These are phyloP conservation scores for Solanum chiquidenum DNA, from an alignment of 257 asterid genomes.

Conservation along the genomic window DNA sequence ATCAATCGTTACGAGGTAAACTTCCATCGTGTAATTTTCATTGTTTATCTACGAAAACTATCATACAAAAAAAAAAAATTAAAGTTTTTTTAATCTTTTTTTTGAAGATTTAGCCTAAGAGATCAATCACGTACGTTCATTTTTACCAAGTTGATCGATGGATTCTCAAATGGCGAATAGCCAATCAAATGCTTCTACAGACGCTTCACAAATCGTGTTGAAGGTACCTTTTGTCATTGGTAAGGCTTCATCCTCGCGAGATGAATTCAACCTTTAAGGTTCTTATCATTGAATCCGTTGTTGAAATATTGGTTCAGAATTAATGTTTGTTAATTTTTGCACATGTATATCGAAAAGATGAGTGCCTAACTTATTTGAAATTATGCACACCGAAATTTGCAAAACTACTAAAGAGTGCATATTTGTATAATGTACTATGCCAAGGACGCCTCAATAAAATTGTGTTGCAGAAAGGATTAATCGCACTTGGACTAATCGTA, in stretches of 20 bases:
- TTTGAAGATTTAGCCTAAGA: neutral
- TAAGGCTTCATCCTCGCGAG: neutral
- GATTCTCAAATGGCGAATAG: constrained; percentile 19
- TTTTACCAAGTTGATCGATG: neutral
- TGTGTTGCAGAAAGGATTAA: neutral
- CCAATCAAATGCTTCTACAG: constrained; percentile 20
- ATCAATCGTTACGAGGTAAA: neutral
- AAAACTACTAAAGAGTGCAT: neutral
- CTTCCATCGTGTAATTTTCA: neutral
- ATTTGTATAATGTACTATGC: neutral
- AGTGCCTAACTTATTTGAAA: too few relatives aligned
- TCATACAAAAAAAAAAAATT: neutral
- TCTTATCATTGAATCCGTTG: neutral
- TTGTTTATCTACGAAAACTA: neutral
- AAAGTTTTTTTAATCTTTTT: too few relatives aligned
- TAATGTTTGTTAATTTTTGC: neutral
- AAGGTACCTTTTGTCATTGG: constrained; percentile 75
- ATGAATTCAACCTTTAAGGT: neutral
- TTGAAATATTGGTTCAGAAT: neutral
- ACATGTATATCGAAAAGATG: neutral
- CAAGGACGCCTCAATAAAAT: neutral
- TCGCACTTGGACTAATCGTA: neutral
- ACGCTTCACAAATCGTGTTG: constrained; percentile 14
- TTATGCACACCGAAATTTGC: too few relatives aligned
- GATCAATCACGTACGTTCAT: neutral